Percentiles rank a stretch among this genome's conserved stretches.
phyloP scores from a whole-genome alignment of 345 rosid genomes.

The Populus ilicifolia region DNA sequence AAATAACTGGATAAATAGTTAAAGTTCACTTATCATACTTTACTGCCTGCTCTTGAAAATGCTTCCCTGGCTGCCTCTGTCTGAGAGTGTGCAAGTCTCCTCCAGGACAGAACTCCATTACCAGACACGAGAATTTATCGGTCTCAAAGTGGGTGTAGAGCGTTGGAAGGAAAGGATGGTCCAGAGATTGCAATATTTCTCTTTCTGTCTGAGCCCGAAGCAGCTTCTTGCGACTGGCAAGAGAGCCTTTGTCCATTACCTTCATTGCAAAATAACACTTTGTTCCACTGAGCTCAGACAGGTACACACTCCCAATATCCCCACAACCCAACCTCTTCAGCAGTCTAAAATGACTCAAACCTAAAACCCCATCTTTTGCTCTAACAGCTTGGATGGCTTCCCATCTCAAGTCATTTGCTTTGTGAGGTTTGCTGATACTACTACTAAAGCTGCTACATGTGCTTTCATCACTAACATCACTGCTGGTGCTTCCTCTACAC shows the following conservation, averaged over 20 bases:
- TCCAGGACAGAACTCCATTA: conserved; percentile 95
- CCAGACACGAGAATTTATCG: conserved; percentile 83
- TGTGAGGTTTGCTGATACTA: conserved; percentile 78
- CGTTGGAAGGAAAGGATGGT: conserved; percentile 90
- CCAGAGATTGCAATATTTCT: conserved; percentile 81
- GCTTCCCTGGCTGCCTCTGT: conserved; percentile 88
- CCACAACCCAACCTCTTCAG: conserved; percentile 90
- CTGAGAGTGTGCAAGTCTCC: conserved; percentile 89
- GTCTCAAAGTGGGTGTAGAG: conserved; percentile 88
- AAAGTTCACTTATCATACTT: conserved; percentile 49
- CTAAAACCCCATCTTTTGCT: conserved; percentile 61
- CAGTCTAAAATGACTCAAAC: conserved; percentile 76
- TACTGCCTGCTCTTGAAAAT: conserved; percentile 86
- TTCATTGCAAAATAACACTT: conserved; percentile 88
- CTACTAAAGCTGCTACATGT: conserved; percentile 89
- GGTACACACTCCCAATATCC: conserved; percentile 89
- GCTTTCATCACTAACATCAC: conserved; percentile 87
- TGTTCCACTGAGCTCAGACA: conserved; percentile 84
- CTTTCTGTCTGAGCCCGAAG: conserved; percentile 92
- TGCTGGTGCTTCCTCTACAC: conserved; percentile 89
- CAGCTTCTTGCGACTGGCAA: conserved; percentile 83
- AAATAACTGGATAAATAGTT: conserved; percentile 9
- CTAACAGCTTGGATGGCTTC: conserved; percentile 86
- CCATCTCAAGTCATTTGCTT: conserved; percentile 86
- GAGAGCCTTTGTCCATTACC: conserved; percentile 91